A percentile compares a stretch with the other conserved stretches of the same genome.
phyloP scores from a whole-genome alignment of 768 basidiomycete genomes.

The Leccinellum luteum region DNA sequence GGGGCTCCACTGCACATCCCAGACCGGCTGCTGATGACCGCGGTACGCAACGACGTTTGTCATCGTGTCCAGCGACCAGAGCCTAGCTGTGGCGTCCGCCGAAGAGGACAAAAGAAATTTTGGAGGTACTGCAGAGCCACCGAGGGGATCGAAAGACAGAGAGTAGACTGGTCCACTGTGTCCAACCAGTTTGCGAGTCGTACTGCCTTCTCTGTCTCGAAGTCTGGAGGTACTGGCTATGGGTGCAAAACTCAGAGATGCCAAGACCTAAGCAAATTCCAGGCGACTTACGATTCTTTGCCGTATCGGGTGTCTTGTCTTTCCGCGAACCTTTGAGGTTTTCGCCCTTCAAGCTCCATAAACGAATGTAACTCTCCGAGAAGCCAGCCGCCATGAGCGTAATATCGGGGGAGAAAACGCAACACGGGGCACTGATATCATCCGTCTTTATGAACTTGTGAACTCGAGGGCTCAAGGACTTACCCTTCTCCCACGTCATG shows the following conservation, averaged over 20 bases:
- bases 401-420: slow-evolving; percentile 86
- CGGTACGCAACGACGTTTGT: slow-evolving; percentile 91
- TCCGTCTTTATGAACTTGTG: slow-evolving; percentile 8
- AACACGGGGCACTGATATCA: slow-evolving; percentile 68
- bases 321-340: slow-evolving; percentile 74
- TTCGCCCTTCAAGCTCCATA: slow-evolving; percentile 96
- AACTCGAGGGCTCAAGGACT: slow-evolving; percentile 23
- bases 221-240: slow-evolving; percentile 58
- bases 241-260: slow-evolving; percentile 2
- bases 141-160: slow-evolving; percentile 87
- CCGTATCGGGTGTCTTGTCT: slow-evolving; percentile 64
- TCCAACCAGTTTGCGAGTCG: slow-evolving; percentile 93
- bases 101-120: slow-evolving; percentile 89
- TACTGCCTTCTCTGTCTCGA: slow-evolving; percentile 71
- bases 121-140: slow-evolving; percentile 83
- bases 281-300: slow-evolving; percentile 63
- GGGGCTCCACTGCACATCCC: slow-evolving; percentile 99
- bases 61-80: slow-evolving; percentile 97
- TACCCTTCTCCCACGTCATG: slow-evolving; percentile 96
- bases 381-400: slow-evolving; percentile 94
- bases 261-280: neutral
- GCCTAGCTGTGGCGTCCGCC: slow-evolving; percentile 83
- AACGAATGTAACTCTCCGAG: slow-evolving; percentile 88
- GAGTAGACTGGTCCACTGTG: slow-evolving; percentile 97
- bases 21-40: slow-evolving; percentile 95